Evolutionary conservation across 768 basidiomycete species (phyloP), one percentile per base, ranked within the genome.

Genomic region (Naganishia randhawae): DNA sequence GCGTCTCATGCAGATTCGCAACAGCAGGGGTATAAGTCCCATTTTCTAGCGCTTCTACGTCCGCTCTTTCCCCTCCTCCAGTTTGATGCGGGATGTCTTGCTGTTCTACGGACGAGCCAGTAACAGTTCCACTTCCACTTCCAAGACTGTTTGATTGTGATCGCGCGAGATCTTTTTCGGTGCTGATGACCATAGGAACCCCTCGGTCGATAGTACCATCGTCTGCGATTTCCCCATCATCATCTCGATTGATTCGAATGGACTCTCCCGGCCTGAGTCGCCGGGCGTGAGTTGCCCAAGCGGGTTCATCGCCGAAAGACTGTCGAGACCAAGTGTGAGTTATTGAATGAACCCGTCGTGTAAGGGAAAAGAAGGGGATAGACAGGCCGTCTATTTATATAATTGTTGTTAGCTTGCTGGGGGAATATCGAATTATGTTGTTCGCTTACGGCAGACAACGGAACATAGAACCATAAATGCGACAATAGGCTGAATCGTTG

Each of bases 391-490:
- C 84, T 84, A 73, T 68, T 65, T 1, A 27, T 22, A 19, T 10
- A n/a, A n/a, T n/a, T n/a, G 22, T 9, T 11, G 39, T 66, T 19
- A 66, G 33, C 33, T 51, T 42, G 10, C 5, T 1, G 11, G 11
- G 4, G 22, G 25, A 11, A 22, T 19, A 17, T 31, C 35, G 32
- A 25, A 29, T n/a, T 50, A 22, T 41, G 0, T 17, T 8, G 53
- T n/a, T 11, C 10, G 74, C 77, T 72, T 50, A 80, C 78, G 76
- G 63, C 76, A 86, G 19, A 89, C 84, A 69, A 97, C 90, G 0
- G 92, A 95, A 73, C 87, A 88, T 9, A 99, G 84, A 3, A 99
- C 96, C 86, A 98, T 87, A 80, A 96, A 97, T 0, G 89, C 88
- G 13, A 92, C 90, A 72, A 99, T 91, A 0, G 96, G 96, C 77